Evolutionary conservation across 306 rosid species (phyloP).

Genomic region (Arachis hypogaea): DNA sequence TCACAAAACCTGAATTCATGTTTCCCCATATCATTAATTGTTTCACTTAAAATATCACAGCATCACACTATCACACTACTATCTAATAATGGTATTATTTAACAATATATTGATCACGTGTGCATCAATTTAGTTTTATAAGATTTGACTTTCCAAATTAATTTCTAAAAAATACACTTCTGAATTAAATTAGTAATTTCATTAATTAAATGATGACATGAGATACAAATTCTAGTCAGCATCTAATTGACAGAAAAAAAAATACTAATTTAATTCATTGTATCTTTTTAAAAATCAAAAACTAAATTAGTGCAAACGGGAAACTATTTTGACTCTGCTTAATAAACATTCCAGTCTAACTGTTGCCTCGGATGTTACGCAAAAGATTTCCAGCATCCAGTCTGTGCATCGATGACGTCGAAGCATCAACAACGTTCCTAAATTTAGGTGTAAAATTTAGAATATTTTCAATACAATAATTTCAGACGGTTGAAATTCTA

Average conservation of each 20-base stretch:
- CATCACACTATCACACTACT: too few species aligned
- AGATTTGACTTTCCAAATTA: too few species aligned
- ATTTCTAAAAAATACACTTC: too few species aligned
- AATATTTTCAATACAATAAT: neutral
- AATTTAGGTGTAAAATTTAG: neutral
- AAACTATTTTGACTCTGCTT: neutral
- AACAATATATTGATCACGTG: too few species aligned
- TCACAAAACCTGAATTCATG: neutral
- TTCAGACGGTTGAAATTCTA: neutral
- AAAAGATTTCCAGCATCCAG: slow-evolving; percentile 13
- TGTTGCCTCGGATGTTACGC: neutral
- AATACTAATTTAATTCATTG: too few species aligned
- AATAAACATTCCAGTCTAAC: slow-evolving; percentile 21
- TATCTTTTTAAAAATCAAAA: too few species aligned
- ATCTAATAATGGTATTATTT: neutral
- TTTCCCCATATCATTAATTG: neutral
- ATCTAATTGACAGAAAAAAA: too few species aligned
- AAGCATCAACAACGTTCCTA: slow-evolving; percentile 24
- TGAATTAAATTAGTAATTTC: too few species aligned
- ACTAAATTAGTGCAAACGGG: too few species aligned
- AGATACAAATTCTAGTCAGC: too few species aligned
- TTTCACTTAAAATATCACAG: neutral
- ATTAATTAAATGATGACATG: too few species aligned
- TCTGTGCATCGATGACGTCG: slow-evolving; percentile 11
- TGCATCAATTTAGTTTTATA: too few species aligned